Base-by-base conservation (phyloP, 2,329 filamentous ascomycete genomes). In the Tolypocladium pustulatum region DNA sequence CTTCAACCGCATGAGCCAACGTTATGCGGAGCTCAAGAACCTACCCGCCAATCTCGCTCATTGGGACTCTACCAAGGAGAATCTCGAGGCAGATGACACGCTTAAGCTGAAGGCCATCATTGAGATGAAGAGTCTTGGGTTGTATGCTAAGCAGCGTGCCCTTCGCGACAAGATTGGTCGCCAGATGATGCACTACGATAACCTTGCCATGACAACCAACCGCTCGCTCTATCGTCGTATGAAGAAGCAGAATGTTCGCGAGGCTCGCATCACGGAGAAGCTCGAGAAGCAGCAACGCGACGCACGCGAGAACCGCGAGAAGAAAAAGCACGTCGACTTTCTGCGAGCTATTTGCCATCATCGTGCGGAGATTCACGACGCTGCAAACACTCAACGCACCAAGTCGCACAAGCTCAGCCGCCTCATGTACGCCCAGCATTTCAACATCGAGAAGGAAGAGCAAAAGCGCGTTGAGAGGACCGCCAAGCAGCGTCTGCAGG, bases 261-360 rank as follows among this genome's bases (percentile, higher is more conserved):
- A 99, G 75, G 94, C 94, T 59, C 88, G 93, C 59, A 95, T 99
- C 64, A 99, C 94, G 0, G 94, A 99, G 82, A 99, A 97, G 75
- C 85, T 99, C 2, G 94, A 99, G 83, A 97, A 97, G 77, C 92
- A 99, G 73, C 94, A 99, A 72, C 90, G 94, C 59, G 93, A 97
- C 72, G 93, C 92, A 49, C 89, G 94, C 60, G 93, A 97, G 77
- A 90, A 89, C 64, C 90, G 95, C 62, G 94, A 99, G 76, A 96
- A 96, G 85, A 94, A 96, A 85, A 96, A 95, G 77, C 93, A 97
- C 69, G 84, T 82, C 61, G 93, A 97, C 71, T 96, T 96, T 74
- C 81, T 99, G 60, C 86, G 90, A 63, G 89, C 92, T 40, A 91
- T 99, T 57, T 82, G 90, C 65, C 87, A 85, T 64, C 93, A 97